Percentiles rank a stretch among this genome's conserved stretches.
phyloP scores from a whole-genome alignment of 2,329 filamentous ascomycete genomes.

The Paramyrothecium sp. region DNA sequence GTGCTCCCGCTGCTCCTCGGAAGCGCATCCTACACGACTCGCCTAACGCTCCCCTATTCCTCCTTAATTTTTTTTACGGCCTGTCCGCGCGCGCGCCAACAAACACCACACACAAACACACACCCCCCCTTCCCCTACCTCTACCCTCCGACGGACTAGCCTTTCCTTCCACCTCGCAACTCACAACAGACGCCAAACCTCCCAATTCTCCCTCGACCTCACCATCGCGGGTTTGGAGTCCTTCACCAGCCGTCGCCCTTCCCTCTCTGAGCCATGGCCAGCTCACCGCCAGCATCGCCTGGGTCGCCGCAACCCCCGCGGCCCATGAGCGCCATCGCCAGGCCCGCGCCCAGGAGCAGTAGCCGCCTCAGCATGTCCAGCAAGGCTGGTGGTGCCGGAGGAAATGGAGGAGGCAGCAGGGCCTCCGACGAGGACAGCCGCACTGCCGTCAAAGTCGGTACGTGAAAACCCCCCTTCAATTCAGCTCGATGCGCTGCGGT shows the following conservation, averaged over 20 bases:
- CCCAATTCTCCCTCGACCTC: neutral
- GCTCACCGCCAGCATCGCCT: constrained; percentile 69
- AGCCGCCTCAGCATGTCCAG: constrained; percentile 85
- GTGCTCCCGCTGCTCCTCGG: no score
- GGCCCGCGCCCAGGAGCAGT: constrained; percentile 69
- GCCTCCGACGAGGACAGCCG: constrained; percentile 87
- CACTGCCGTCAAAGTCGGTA: constrained; percentile 95
- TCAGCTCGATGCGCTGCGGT: neutral
- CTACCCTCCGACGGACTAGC: neutral
- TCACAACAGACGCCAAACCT: neutral
- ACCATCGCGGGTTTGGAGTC: neutral
- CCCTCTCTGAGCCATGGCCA: constrained; percentile 51
- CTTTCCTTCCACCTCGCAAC: constrained; percentile 10
- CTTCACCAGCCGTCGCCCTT: constrained; percentile 4
- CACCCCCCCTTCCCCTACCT: no score
- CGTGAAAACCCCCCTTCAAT: constrained; percentile 36
- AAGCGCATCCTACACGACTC: no score
- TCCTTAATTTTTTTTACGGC: no score
- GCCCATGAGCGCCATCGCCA: constrained; percentile 79
- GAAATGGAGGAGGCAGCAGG: constrained; percentile 61
- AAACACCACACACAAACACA: no score
- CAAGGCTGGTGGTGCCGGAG: constrained; percentile 53
- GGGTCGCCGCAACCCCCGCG: constrained; percentile 53
- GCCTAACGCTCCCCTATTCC: no score
- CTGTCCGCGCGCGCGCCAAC: no score